These are phyloP conservation scores for Hemisphaericaspora xylofermentans DNA, from an alignment of 1,139 yeast species.

Conservation along the genomic window DNA sequence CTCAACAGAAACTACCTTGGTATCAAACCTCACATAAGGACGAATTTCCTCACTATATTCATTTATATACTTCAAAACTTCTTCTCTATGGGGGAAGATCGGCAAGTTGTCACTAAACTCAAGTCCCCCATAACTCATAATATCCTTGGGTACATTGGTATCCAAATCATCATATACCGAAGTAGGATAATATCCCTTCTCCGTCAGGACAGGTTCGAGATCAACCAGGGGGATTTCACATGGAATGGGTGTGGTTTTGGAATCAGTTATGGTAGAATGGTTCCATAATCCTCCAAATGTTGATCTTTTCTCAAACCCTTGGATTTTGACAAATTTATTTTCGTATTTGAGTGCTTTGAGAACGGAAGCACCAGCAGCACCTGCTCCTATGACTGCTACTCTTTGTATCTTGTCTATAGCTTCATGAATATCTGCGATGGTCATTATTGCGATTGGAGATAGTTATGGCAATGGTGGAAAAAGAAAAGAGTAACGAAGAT, in stretches of 20 bases:
- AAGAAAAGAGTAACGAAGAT: not conserved
- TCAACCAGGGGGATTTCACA: slow-evolving; percentile 2
- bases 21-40: slow-evolving; percentile 22
- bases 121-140: slow-evolving; percentile 42
- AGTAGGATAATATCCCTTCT: slow-evolving; percentile 11
- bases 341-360: slow-evolving; percentile 3
- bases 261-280: not conserved
- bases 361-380: slow-evolving; percentile 3
- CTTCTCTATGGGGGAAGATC: slow-evolving; percentile 35
- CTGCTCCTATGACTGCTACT: slow-evolving; percentile 5
- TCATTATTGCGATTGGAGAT: not conserved
- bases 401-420: not conserved
- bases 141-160: slow-evolving; percentile 40
- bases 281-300: slow-evolving; percentile 6
- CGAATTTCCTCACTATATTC: slow-evolving; percentile 29
- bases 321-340: not conserved
- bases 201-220: not conserved
- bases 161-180: slow-evolving; percentile 49
- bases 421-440: slow-evolving; percentile 1
- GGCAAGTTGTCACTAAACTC: slow-evolving; percentile 32
- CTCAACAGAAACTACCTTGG: slow-evolving; percentile 20
- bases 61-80: slow-evolving; percentile 37
- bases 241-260: not conserved
- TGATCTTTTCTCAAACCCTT: slow-evolving; percentile 5
- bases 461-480: not conserved